Evolutionary conservation across 202 grass and related monocot species (phyloP).

Genomic region (Schoenoplectus triqueter): DNA sequence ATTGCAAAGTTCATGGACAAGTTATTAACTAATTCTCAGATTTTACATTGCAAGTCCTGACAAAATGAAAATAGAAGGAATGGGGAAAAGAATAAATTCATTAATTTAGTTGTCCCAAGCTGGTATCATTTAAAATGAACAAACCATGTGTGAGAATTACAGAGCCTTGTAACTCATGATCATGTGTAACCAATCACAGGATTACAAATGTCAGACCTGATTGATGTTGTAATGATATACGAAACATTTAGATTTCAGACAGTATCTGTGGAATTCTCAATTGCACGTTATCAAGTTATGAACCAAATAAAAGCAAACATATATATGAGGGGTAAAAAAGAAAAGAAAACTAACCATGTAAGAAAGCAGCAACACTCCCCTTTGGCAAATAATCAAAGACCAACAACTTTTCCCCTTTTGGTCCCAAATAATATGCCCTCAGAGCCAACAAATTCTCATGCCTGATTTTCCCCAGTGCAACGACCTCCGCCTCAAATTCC

Average conservation of each 20-base stretch:
- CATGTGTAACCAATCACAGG: background rate
- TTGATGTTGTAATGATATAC: background rate
- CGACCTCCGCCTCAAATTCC: slow-evolving; percentile 63
- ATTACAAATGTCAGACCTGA: background rate
- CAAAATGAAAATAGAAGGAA: too few relatives aligned
- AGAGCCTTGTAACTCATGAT: background rate
- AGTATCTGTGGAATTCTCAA: background rate
- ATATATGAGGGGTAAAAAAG: background rate
- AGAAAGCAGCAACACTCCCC: slow-evolving; percentile 55
- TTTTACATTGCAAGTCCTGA: too few relatives aligned
- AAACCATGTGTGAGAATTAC: background rate
- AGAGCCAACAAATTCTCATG: slow-evolving; percentile 60
- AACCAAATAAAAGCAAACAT: background rate
- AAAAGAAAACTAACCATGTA: slow-evolving; percentile 49
- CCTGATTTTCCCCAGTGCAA: slow-evolving; percentile 59
- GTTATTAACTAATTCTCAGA: too few relatives aligned
- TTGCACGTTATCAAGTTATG: background rate
- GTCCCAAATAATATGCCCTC: slow-evolving; percentile 61
- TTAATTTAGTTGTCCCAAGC: background rate
- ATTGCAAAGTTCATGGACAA: background rate
- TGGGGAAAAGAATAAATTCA: too few relatives aligned
- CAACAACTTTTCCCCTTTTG: slow-evolving; percentile 70
- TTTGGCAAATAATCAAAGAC: slow-evolving; percentile 70
- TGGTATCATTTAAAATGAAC: background rate
- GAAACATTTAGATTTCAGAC: background rate